These are phyloP conservation scores for Yarrowia hollandica DNA, from an alignment of 805 yeast genomes.

Conservation along the genomic window DNA sequence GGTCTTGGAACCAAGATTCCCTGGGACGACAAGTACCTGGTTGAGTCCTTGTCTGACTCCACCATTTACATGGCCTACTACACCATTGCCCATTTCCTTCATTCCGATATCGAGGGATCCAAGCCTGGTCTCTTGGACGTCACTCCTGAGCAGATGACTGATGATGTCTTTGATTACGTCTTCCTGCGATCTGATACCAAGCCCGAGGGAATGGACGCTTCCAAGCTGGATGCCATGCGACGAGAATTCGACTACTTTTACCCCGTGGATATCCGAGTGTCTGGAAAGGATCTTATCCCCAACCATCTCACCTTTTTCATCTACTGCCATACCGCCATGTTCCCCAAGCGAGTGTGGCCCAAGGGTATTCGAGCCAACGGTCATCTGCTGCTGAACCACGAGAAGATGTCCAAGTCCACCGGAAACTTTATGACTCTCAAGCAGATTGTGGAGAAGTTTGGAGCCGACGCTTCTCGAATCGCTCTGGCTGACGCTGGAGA, in stretches of 20 bases:
- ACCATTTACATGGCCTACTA: slow-evolving; percentile 94
- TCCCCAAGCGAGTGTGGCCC: slow-evolving; percentile 93
- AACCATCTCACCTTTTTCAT: slow-evolving; percentile 96
- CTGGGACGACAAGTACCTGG: slow-evolving; percentile 92
- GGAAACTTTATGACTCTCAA: slow-evolving; percentile 94
- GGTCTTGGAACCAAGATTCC: slow-evolving; percentile 95
- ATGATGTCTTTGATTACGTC: slow-evolving; percentile 88
- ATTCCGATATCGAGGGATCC: slow-evolving; percentile 80
- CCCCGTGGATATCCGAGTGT: slow-evolving; percentile 87
- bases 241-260: slow-evolving; percentile 96
- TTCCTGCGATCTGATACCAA: slow-evolving; percentile 68
- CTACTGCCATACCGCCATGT: slow-evolving; percentile 87
- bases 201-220: slow-evolving; percentile 59
- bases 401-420: slow-evolving; percentile 96
- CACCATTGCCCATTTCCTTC: slow-evolving; percentile 84
- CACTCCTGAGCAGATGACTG: slow-evolving; percentile 81
- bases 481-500: slow-evolving; percentile 99
- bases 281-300: slow-evolving; percentile 96
- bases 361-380: slow-evolving; percentile 92
- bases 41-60: slow-evolving; percentile 94
- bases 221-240: slow-evolving; percentile 70
- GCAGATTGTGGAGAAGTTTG: slow-evolving; percentile 82
- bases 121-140: slow-evolving; percentile 71
- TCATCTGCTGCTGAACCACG: slow-evolving; percentile 90
- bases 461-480: slow-evolving; percentile 96